Conservation (phyloP, 495 filamentous ascomycete genomes). For the Pyronema omphalodes region DNA sequence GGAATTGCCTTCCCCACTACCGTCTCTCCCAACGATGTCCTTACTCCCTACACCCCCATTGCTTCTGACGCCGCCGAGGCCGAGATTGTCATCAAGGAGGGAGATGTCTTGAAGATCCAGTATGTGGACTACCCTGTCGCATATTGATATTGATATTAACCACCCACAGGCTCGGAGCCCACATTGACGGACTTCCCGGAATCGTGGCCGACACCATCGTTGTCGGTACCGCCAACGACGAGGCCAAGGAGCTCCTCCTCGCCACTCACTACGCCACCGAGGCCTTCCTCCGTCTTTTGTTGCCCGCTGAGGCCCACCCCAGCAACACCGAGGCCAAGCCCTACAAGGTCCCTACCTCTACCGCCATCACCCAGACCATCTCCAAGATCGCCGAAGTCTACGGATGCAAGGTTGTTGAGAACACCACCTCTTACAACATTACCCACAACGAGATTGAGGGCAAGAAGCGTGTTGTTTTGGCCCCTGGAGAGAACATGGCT, state of each 20-base stretch:
- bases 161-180: constrained; percentile 48
- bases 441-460: constrained; percentile 93
- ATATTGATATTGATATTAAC: constrained; percentile 5
- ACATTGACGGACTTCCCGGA: constrained; percentile 92
- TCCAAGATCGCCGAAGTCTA: constrained; percentile 86
- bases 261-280: constrained; percentile 94
- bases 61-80: constrained; percentile 71
- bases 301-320: constrained; percentile 71
- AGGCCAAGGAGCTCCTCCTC: constrained; percentile 66
- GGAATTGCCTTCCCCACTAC: constrained; percentile 88
- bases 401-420: constrained; percentile 85
- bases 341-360: constrained; percentile 59
- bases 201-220: constrained; percentile 90
- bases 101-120: constrained; percentile 86
- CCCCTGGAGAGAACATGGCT: constrained; percentile 58
- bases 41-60: constrained; percentile 92
- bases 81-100: constrained; percentile 52
- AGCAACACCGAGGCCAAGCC: constrained; percentile 57
- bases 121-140: constrained; percentile 3
- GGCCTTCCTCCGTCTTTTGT: constrained; percentile 72
- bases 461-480: constrained; percentile 92
- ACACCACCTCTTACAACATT: constrained; percentile 91
- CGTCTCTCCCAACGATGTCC: constrained; percentile 79
- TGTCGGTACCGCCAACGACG: constrained; percentile 35
- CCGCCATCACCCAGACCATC: constrained; percentile 64